Conservation (phyloP, 1,284 basidiomycete species). For the Pseudozyma thailandica region DNA sequence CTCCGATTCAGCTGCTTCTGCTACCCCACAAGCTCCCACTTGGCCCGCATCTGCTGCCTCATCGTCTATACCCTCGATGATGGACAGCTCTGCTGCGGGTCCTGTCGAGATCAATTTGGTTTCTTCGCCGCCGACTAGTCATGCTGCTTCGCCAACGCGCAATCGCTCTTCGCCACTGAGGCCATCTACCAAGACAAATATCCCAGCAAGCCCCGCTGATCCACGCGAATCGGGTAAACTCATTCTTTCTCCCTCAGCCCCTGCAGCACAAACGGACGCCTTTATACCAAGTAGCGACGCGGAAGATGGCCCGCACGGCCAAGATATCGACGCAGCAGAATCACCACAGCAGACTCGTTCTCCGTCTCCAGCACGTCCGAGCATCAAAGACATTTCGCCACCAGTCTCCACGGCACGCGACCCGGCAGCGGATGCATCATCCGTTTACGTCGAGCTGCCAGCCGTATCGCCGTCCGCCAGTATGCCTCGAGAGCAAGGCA, state of each 20-base stretch:
- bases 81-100: conserved; percentile 24
- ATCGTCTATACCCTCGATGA: conserved; percentile 11
- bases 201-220: conserved; percentile 1
- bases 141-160: conserved; percentile 20
- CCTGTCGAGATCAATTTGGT: conserved; percentile 31
- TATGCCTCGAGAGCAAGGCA: conserved; percentile 5
- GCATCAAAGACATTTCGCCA: background rate
- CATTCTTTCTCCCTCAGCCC: background rate
- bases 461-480: conserved; percentile 6
- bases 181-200: conserved; percentile 14
- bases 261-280: conserved; percentile 2
- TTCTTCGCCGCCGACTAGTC: conserved; percentile 32
- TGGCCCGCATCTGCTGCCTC: conserved; percentile 31
- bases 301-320: conserved; percentile 15
- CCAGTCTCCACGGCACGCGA: background rate
- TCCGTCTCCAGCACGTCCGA: background rate
- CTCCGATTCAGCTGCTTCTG: background rate
- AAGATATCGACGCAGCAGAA: background rate
- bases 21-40: conserved; percentile 14
- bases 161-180: conserved; percentile 16
- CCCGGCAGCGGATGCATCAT: background rate
- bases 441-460: conserved; percentile 32
- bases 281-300: conserved; percentile 25
- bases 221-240: background rate
- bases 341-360: conserved; percentile 2